Percentiles rank a stretch among this genome's conserved stretches.
phyloP scores from a whole-genome alignment of 2,329 filamentous ascomycete genomes.

The Hymenoscyphus salicellus region DNA sequence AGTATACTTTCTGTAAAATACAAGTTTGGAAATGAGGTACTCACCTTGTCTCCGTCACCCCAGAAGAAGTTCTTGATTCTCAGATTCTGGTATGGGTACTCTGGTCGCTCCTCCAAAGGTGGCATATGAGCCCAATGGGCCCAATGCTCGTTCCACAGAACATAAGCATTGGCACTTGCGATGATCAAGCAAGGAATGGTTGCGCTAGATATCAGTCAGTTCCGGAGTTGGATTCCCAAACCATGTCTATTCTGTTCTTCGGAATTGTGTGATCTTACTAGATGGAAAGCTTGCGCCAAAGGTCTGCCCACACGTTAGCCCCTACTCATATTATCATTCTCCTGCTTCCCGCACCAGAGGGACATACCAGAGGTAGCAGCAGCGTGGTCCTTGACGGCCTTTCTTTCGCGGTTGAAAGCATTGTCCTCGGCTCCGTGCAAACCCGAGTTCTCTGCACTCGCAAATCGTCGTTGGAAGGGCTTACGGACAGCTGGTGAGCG shows the following conservation, averaged over 20 bases:
- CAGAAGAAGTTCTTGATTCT: slow-evolving; percentile 92
- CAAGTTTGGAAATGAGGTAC: slow-evolving; percentile 30
- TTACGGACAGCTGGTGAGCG: slow-evolving; percentile 54
- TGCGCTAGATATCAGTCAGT: slow-evolving; percentile 52
- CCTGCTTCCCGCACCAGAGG: not conserved
- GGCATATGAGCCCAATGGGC: slow-evolving; percentile 86
- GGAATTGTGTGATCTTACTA: slow-evolving; percentile 62
- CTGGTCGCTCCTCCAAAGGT: slow-evolving; percentile 82
- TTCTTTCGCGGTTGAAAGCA: slow-evolving; percentile 88
- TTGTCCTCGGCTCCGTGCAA: slow-evolving; percentile 71
- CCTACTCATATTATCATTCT: not conserved
- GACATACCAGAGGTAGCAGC: slow-evolving; percentile 74
- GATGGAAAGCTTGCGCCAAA: slow-evolving; percentile 94
- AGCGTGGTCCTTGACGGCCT: slow-evolving; percentile 88
- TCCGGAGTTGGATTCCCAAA: not conserved
- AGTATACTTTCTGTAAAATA: slow-evolving; percentile 14
- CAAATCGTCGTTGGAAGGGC: slow-evolving; percentile 67
- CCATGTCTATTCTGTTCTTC: slow-evolving; percentile 9
- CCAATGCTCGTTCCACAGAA: slow-evolving; percentile 95
- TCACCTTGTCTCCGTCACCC: slow-evolving; percentile 93
- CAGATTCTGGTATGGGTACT: slow-evolving; percentile 98
- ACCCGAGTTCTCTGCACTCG: slow-evolving; percentile 55
- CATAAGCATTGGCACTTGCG: slow-evolving; percentile 77
- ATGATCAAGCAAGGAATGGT: slow-evolving; percentile 71
- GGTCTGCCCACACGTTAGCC: slow-evolving; percentile 56